Conservation (phyloP, 805 yeast genomes). For the Schizosaccharomyces japonicus region DNA sequence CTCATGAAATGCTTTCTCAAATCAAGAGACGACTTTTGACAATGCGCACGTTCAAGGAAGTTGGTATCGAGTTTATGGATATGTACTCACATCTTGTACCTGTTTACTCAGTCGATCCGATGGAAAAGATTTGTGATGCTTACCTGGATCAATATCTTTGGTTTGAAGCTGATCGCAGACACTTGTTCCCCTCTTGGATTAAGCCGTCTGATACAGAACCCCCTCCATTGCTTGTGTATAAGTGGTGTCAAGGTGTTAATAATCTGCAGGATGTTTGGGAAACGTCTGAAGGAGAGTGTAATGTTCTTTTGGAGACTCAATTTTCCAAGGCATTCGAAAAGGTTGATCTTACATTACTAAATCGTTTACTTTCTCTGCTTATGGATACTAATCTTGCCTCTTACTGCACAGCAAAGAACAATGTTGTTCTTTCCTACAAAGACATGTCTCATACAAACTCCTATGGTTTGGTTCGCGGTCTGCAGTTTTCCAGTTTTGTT, state of each 20-base stretch:
- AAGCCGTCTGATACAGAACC: constrained; percentile 87
- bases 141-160: constrained; percentile 85
- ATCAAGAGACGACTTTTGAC: constrained; percentile 62
- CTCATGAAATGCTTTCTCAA: constrained; percentile 73
- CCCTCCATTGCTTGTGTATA: constrained; percentile 74
- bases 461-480: constrained; percentile 66
- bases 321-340: constrained; percentile 56
- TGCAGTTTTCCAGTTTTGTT: constrained; percentile 74
- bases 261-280: constrained; percentile 64
- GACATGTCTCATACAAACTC: constrained; percentile 89
- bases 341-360: constrained; percentile 66
- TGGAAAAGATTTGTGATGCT: constrained; percentile 90
- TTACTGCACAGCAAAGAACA: constrained; percentile 66
- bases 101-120: constrained; percentile 67
- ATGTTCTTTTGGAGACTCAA: constrained; percentile 62
- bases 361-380: constrained; percentile 53
- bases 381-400: constrained; percentile 85
- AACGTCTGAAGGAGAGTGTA: constrained; percentile 43
- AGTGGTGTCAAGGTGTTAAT: constrained; percentile 83
- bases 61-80: constrained; percentile 72
- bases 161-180: constrained; percentile 79
- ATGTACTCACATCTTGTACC: constrained; percentile 65
- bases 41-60: constrained; percentile 81
- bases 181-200: constrained; percentile 83
- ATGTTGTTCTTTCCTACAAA: constrained; percentile 56